phyloP scores from a whole-genome alignment of 2,329 filamentous ascomycete genomes.

The Clonostachys solani region DNA sequence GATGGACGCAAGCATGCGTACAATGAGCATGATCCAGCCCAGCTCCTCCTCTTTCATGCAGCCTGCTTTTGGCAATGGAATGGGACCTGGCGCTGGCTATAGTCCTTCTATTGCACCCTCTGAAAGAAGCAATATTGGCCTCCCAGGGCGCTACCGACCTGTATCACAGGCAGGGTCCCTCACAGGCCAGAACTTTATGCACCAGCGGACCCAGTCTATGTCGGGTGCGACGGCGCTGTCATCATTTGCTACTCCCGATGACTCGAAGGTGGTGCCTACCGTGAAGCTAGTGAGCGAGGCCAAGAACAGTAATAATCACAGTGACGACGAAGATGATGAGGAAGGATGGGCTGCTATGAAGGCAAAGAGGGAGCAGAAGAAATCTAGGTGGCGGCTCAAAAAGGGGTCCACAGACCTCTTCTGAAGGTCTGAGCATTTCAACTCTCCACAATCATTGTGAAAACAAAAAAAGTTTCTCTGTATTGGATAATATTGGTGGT shows the following conservation, averaged over 20 bases:
- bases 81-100: conserved; percentile 54
- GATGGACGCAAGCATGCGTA: conserved; percentile 49
- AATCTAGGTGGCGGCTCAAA: conserved; percentile 60
- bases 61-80: conserved; percentile 19
- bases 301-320: conserved; percentile 31
- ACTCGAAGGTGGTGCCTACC: conserved; percentile 23
- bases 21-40: conserved; percentile 82
- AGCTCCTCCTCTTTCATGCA: conserved; percentile 56
- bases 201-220: conserved; percentile 25
- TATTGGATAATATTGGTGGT: no score
- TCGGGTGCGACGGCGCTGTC: conserved; percentile 21
- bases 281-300: conserved; percentile 25
- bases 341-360: conserved; percentile 69
- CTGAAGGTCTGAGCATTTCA: background rate
- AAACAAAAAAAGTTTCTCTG: no score
- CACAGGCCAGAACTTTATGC: conserved; percentile 16
- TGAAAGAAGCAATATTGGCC: conserved; percentile 88
- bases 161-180: conserved; percentile 59
- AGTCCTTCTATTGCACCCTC: conserved; percentile 90
- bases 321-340: conserved; percentile 54
- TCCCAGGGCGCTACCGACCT: conserved; percentile 85
- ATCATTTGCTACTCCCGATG: conserved; percentile 8
- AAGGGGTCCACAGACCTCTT: conserved; percentile 30
- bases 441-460: no score
- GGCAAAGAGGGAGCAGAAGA: conserved; percentile 64